A percentile compares a stretch with the other conserved stretches of the same genome.
Evolutionary conservation across 2,329 filamentous ascomycete genomes (phyloP).

Genomic region (Trichoderma sp.): DNA sequence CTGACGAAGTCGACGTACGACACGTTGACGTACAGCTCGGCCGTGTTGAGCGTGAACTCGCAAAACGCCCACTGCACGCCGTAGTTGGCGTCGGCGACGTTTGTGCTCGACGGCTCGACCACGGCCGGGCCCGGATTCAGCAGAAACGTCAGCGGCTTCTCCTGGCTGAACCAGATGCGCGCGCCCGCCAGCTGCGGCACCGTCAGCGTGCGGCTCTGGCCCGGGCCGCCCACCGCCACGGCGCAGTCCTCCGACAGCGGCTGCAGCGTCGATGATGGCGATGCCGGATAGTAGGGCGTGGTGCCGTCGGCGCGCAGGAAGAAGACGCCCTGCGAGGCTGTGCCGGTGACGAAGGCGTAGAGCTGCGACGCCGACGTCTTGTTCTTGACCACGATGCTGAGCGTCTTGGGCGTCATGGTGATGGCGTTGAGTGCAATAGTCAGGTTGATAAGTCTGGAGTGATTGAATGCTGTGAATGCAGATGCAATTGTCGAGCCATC

Average conservation of each 20-base stretch:
- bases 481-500: neutral
- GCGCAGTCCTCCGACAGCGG: slow-evolving; percentile 59
- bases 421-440: no score
- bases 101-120: slow-evolving; percentile 73
- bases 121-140: slow-evolving; percentile 72
- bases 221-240: slow-evolving; percentile 64
- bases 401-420: slow-evolving; percentile 36
- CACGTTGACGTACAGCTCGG: slow-evolving; percentile 68
- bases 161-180: slow-evolving; percentile 70
- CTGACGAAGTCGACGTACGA: slow-evolving; percentile 75
- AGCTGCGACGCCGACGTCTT: slow-evolving; percentile 58
- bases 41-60: slow-evolving; percentile 67
- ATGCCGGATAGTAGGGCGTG: slow-evolving; percentile 65
- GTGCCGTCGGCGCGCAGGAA: slow-evolving; percentile 67
- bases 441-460: neutral
- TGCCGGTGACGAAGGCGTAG: slow-evolving; percentile 72
- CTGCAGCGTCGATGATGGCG: slow-evolving; percentile 53
- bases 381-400: slow-evolving; percentile 66
- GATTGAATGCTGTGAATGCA: no score
- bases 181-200: slow-evolving; percentile 72
- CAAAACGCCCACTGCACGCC: slow-evolving; percentile 65
- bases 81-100: slow-evolving; percentile 64
- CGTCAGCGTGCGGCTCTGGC: slow-evolving; percentile 59
- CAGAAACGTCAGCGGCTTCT: slow-evolving; percentile 63
- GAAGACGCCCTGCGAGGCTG: slow-evolving; percentile 58